Percentiles rank a stretch among this genome's conserved stretches.
Conservation (phyloP, 768 basidiomycete genomes). For the Lanmaoa rubissima region DNA sequence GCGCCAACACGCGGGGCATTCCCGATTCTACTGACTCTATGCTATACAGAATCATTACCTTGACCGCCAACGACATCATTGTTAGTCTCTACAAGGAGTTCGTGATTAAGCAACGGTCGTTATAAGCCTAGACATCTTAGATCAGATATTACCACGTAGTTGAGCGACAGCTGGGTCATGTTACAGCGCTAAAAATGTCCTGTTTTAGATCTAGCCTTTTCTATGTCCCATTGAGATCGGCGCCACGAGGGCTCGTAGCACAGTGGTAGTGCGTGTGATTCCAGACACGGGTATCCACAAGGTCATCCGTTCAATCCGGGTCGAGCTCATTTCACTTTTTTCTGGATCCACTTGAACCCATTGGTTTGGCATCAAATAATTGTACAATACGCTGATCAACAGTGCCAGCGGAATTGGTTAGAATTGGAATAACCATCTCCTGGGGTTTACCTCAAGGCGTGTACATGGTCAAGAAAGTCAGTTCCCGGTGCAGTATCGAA, state of each 20-base stretch:
- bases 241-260: conserved; percentile 22
- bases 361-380: not conserved
- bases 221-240: not conserved
- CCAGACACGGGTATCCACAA: conserved; percentile 34
- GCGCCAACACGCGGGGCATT: conserved; percentile 21
- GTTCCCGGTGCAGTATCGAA: not conserved
- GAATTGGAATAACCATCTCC: not conserved
- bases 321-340: conserved; percentile 30
- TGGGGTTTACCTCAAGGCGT: not conserved
- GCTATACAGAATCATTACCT: conserved; percentile 71
- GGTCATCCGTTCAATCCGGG: conserved; percentile 47
- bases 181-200: not conserved
- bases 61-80: conserved; percentile 85
- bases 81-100: conserved; percentile 60
- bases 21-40: conserved; percentile 1
- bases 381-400: not conserved
- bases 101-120: conserved; percentile 6
- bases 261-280: conserved; percentile 38
- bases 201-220: too few species aligned
- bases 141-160: not conserved
- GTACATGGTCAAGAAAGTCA: not conserved
- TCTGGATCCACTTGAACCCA: not conserved
- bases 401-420: not conserved
- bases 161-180: not conserved
- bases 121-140: conserved; percentile 10